Conservation (phyloP, 1,284 basidiomycete species). For the Jaminaea rosea region DNA sequence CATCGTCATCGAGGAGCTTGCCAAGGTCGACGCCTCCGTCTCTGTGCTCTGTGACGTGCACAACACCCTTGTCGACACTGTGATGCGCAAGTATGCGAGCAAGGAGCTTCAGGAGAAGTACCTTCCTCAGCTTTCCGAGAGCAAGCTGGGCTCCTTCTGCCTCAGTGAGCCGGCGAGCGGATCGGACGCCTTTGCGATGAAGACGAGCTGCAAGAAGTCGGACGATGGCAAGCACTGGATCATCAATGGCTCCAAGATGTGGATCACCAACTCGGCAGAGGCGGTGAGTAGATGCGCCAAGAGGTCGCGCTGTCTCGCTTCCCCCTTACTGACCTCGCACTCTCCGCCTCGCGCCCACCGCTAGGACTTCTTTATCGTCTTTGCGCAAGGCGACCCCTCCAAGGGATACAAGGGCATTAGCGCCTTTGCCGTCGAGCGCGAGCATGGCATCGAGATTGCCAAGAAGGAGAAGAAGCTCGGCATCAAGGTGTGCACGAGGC, state of each 20-base stretch:
- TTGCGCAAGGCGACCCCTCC: slow-evolving; percentile 86
- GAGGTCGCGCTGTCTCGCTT: no score
- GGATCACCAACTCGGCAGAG: slow-evolving; percentile 97
- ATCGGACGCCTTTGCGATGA: slow-evolving; percentile 92
- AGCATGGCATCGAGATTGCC: slow-evolving; percentile 92
- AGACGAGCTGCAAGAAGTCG: slow-evolving; percentile 80
- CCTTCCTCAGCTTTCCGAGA: slow-evolving; percentile 71
- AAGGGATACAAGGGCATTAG: slow-evolving; percentile 99
- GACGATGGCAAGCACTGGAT: slow-evolving; percentile 61
- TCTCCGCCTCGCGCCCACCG: no score
- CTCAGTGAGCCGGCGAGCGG: slow-evolving; percentile 86
- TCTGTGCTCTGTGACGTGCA: slow-evolving; percentile 96
- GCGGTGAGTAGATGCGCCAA: no score
- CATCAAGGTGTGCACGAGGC: no score
- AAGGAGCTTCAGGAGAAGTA: slow-evolving; percentile 79
- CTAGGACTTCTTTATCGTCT: slow-evolving; percentile 75
- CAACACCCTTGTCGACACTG: slow-evolving; percentile 75
- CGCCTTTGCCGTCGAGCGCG: slow-evolving; percentile 89
- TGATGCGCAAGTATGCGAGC: slow-evolving; percentile 77
- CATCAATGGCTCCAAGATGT: slow-evolving; percentile 95
- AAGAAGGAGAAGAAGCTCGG: slow-evolving; percentile 99
- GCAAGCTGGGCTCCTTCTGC: slow-evolving; percentile 90
- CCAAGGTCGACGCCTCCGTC: slow-evolving; percentile 90
- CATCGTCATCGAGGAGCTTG: slow-evolving; percentile 92
- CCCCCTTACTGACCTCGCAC: no score